Evolutionary conservation across 805 yeast genomes (phyloP), one percentile per base, ranked within the genome.

Genomic region (Sugiyamaella marilandica): DNA sequence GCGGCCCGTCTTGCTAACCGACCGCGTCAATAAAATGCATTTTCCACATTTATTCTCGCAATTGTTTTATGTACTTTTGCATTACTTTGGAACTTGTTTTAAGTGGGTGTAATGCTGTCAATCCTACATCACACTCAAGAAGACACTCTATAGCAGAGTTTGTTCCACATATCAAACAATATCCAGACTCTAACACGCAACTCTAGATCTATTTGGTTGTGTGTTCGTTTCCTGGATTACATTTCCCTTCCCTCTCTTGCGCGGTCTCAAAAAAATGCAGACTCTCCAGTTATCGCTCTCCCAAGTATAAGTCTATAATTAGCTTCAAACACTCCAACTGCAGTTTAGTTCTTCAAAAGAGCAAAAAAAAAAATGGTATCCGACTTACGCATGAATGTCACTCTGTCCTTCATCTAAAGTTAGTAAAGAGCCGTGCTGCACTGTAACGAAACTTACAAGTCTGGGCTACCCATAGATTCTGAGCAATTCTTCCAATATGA

Each of bases 391-490:
- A 55, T 73, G 77, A 52, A 73, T 73, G 50, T 73, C 77, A 52
- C 74, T 68, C 56, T 73, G 77, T 29, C 77, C 77, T 60, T 72
- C 76, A 52, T 70, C 54, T 52, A 7, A 29, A 1, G 47, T 44
- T 53, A 53, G 57, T 35, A 19, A 16, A 5, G 45, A 10, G 5
- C n/a, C n/a, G 18, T 31, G 14, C 11, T 2, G n/a, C 16, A 11
- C 16, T 9, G 7, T 7, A 26, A 8, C 31, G 21, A 26, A 19
- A 59, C 64, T 54, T 49, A 59, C 62, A 73, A n/a, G 76, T 73
- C 60, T 73, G 77, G 24, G 71, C 75, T 5, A 73, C 75, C 61
- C 67, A 73, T 47, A 73, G 61, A 56, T 73, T 73, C 44, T 69
- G 72, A 21, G 74, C 73, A 49, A 73, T 70, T 48, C 77, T 60